Conservation (phyloP, 2,329 filamentous ascomycete species). For the Xylaria sp. region DNA sequence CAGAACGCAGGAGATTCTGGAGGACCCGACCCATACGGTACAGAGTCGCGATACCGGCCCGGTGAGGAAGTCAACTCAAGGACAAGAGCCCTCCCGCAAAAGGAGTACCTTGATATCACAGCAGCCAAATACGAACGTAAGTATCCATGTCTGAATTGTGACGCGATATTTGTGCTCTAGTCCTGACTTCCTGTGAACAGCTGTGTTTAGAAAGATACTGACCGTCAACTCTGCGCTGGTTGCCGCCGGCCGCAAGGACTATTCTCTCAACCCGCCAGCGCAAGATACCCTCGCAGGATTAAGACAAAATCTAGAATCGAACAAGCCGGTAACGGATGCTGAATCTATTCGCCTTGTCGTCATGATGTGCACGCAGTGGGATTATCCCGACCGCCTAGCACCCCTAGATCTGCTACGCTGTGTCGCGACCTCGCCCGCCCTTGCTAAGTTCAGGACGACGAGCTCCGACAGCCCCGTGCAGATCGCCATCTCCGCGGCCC, state of each 20-base stretch:
- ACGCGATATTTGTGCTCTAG: not conserved
- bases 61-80: slow-evolving; percentile 57
- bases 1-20: slow-evolving; percentile 52
- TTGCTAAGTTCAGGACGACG: slow-evolving; percentile 62
- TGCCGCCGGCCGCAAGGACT: slow-evolving; percentile 69
- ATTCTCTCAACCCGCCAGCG: slow-evolving; percentile 74
- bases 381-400: slow-evolving; percentile 76
- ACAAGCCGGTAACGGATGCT: slow-evolving; percentile 52
- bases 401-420: slow-evolving; percentile 88
- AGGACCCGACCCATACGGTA: slow-evolving; percentile 74
- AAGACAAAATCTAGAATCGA: slow-evolving; percentile 64
- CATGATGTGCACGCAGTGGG: slow-evolving; percentile 78
- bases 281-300: slow-evolving; percentile 64
- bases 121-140: slow-evolving; percentile 68
- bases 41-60: slow-evolving; percentile 77
- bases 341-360: slow-evolving; percentile 65
- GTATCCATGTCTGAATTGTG: slow-evolving; percentile 13
- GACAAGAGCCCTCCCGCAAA: slow-evolving; percentile 73
- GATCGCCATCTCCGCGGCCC: slow-evolving; percentile 44
- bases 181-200: slow-evolving; percentile 34
- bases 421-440: slow-evolving; percentile 67
- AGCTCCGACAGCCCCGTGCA: slow-evolving; percentile 63
- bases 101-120: slow-evolving; percentile 75
- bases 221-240: slow-evolving; percentile 76
- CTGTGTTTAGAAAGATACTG: slow-evolving; percentile 75